Conservation (phyloP, 805 yeast genomes). For the Yamadazyma ubonensis region DNA sequence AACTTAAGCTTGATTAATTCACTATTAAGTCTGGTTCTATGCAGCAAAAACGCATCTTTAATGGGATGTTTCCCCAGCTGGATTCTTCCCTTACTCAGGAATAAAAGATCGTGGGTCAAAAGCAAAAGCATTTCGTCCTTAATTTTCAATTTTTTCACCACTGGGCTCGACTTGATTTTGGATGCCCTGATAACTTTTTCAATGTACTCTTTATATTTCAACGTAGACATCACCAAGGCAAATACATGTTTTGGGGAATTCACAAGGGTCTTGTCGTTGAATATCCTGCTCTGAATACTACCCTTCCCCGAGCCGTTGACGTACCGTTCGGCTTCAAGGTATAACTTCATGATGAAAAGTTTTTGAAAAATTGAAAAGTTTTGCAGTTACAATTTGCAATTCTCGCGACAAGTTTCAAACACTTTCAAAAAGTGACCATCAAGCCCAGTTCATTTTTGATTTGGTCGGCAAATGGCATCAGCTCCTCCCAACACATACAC, state of each 20-base stretch:
- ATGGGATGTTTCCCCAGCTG: conserved; percentile 87
- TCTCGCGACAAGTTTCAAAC: not conserved
- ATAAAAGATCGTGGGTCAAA: conserved; percentile 76
- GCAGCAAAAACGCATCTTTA: conserved; percentile 74
- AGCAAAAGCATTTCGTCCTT: conserved; percentile 57
- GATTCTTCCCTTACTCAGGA: conserved; percentile 74
- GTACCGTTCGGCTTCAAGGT: conserved; percentile 44
- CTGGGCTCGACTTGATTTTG: conserved; percentile 53
- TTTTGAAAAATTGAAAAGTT: not conserved
- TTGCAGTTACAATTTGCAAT: conserved; percentile 1
- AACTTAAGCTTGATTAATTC: conserved; percentile 78
- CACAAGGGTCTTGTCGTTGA: conserved; percentile 29
- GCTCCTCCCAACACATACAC: conserved; percentile 8
- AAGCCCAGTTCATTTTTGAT: no score
- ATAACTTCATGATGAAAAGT: conserved; percentile 35
- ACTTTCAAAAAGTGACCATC: no score
- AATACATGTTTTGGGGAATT: conserved; percentile 78
- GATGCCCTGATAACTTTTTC: conserved; percentile 63
- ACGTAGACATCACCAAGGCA: conserved; percentile 79
- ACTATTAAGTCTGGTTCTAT: conserved; percentile 78
- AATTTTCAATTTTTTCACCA: conserved; percentile 44
- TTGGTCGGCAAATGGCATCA: not conserved
- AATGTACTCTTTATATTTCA: conserved; percentile 67
- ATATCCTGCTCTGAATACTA: conserved; percentile 38
- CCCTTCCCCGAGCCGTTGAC: conserved; percentile 28